Evolutionary conservation across 2,329 filamentous ascomycete species (phyloP), one percentile per base, ranked within the genome.

Genomic region (Lasiodiplodia theobromae): DNA sequence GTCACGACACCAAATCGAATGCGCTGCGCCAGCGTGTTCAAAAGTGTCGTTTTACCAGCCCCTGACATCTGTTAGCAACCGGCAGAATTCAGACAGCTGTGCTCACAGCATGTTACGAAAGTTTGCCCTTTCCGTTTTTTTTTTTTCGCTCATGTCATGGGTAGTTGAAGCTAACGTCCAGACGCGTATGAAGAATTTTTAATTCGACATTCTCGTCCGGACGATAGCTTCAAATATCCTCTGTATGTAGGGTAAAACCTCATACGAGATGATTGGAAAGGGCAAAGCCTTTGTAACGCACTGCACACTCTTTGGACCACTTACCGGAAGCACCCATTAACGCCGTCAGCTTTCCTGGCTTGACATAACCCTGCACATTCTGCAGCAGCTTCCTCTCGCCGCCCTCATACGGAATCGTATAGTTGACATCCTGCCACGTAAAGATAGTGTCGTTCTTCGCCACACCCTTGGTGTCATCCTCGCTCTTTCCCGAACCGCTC

Each of bases 361-460:
- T 89, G 63, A 94, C 91, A 72, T 90, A 95, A 2, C 90, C 94
- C 71, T 88, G 84, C 4, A 91, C 86, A 68, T 89, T 83, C 69
- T 88, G 83, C 12, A 91, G 78, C 4, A 91, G 77, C 4, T 76
- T 77, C 16, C 82, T 75, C 56, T 83, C 80, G 3, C 80, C 80
- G 47, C 78, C 78, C 25, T 82, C 76, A 34, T 82, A 83, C 12
- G 82, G 80, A 69, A 94, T 91, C 0, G 87, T 91, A 77, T 97
- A 97, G 75, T 90, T 92, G 70, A 97, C 88, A 71, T 92, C 85
- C 77, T 95, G 92, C 91, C 93, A 97, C 0, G 94, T 97, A 69
- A 97, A 82, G 49, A 82, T 77, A 3, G 79, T 77, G 62, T 91
- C 88, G 70, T 90, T 90, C 73, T 86, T 87, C 1, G 87, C 86